Percentiles rank a stretch among this genome's conserved stretches.
phyloP scores from a whole-genome alignment of 1,139 yeast species.

The Pneumocystis canis region DNA sequence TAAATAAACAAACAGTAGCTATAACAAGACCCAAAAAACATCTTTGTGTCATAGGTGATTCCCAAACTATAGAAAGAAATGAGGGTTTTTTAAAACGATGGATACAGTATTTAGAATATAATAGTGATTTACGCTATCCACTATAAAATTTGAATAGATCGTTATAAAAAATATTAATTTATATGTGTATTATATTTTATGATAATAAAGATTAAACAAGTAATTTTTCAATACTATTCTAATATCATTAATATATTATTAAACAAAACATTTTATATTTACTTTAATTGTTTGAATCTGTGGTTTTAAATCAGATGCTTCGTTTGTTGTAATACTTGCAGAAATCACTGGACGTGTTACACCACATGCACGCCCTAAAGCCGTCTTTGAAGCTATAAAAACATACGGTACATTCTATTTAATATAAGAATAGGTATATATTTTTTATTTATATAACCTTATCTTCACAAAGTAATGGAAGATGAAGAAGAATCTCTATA shows the following conservation, averaged over 20 bases:
- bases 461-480: constrained; percentile 96
- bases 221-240: neutral
- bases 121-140: constrained; percentile 59
- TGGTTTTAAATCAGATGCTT: constrained; percentile 92
- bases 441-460: constrained; percentile 40
- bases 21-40: constrained; percentile 84
- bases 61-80: constrained; percentile 59
- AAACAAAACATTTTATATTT: constrained; percentile 93
- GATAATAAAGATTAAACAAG: neutral
- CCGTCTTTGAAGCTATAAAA: constrained; percentile 95
- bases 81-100: constrained; percentile 43
- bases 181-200: neutral
- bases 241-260: constrained; percentile 26
- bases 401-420: constrained; percentile 64
- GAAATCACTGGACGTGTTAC: constrained; percentile 99
- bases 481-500: constrained; percentile 91
- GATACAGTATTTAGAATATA: constrained; percentile 57
- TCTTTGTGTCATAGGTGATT: constrained; percentile 71
- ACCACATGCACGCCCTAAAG: constrained; percentile 99
- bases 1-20: constrained; percentile 39
- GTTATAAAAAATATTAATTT: neutral
- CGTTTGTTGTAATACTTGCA: constrained; percentile 96
- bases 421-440: neutral
- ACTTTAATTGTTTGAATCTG: constrained; percentile 94
- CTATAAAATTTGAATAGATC: neutral